Evolutionary conservation across 257 asterid species (phyloP), one percentile per base, ranked within the genome.

Genomic region (Leptodermis oblonga): DNA sequence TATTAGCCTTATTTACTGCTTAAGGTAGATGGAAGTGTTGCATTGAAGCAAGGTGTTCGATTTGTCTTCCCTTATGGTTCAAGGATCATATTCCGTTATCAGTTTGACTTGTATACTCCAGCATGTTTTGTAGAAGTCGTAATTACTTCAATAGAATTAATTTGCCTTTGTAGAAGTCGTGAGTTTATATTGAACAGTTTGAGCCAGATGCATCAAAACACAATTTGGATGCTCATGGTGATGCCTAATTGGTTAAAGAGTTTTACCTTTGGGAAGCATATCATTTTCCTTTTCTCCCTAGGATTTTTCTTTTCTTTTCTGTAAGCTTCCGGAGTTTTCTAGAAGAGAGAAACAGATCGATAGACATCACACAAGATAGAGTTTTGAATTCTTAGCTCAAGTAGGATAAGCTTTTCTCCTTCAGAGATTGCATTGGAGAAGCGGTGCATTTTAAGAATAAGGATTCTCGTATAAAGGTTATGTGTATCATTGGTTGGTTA

Each of bases 291-390:
- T 65, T 23, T 70, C 33, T 67, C 46, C 28, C 62, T 72, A 79
- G 90, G 99, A 93, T 82, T 70, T 93, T 79, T 96, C 99, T 0
- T 75, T 93, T 31, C 84, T 91, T 7, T 70, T 84, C 28, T 93
- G 96, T 12, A 90, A 86, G 88, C 85, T 93, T 70, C 84, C 85
- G 82, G 96, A 88, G 62, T 93, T 88, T 82, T 88, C 99, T 0
- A 96, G 97, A 73, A 83, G 97, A 78, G 95, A 93, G 77, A 81
- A 87, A 83, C 99, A n/a, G n/a, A n/a, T n/a, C 99, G 64, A 90
- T 97, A 7, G 99, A 90, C 76, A 90, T 93, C 72, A 93, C 99
- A 74, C 90, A 86, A 78, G 75, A 41, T 54, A 62, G 69, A 68
- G 30, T 48, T 67, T 69, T 75, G 58, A 45, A 42, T 45, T 52